Base-by-base conservation (phyloP, 2,329 filamentous ascomycete genomes). In the Trichophyton schoenleinii region DNA sequence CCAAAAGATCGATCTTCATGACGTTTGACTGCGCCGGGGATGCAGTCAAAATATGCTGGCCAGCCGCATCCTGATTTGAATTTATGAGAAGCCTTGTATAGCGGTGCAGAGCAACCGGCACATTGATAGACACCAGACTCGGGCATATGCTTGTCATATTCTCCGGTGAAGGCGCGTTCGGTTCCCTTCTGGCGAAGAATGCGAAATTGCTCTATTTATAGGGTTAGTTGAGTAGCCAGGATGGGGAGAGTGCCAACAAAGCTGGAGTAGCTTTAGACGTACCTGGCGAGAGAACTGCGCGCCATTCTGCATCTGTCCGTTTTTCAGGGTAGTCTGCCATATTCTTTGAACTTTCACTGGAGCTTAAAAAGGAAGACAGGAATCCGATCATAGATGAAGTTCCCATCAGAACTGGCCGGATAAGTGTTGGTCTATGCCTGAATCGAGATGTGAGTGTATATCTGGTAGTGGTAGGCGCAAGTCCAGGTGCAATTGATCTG, bases 61-160 rank as follows among this genome's bases (percentile, higher is more conserved):
- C 94, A 99, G 64, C 94, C 94, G 75, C 94, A 99, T 48, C 91
- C 90, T 18, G 89, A 95, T 74, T 89, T 89, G 82, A 99, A 99
- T 75, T 99, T 99, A 77, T 96, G 91, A 65, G 82, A 82, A 31
- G 94, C 91, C 74, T 86, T 92, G 83, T 99, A 99, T 18, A 99
- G 84, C 3, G 94, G 91, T 6, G 91, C 83, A 31, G 86, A 75
- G 80, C 94, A 99, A 59, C 84, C 94, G 18, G 88, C 89, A 75
- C 94, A 99, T 53, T 81, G 85, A 78, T 97, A 99, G 60, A 90
- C 83, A 62, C 94, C 95, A 3, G 81, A 71, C 0, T 81, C 75
- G 1, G 91, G 85, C 71, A 86, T 82, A 79, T 96, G 91, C 73
- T 92, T 90, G 78, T 99, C 87, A 73, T 88, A 96, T 73, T 87